Evolutionary conservation across 129 eudicot genomes (phyloP).

Genomic region (Flaveria bidentis): DNA sequence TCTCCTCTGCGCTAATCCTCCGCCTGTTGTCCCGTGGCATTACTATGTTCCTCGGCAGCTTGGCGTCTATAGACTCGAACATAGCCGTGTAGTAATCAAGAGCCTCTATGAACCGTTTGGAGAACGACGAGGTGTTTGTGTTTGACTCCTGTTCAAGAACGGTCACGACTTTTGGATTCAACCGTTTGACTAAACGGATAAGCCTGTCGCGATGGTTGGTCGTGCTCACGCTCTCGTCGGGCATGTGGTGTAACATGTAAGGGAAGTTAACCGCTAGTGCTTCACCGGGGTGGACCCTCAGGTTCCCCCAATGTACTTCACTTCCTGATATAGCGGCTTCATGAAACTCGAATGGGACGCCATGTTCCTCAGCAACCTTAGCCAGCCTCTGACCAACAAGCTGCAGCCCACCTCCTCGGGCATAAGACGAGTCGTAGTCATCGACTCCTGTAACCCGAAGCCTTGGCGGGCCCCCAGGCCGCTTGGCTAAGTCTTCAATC

Average conservation of each 20-base stretch:
- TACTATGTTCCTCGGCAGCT: constrained; percentile 34
- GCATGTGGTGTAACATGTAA: constrained; percentile 68
- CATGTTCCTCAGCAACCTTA: constrained; percentile 46
- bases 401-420: constrained; percentile 59
- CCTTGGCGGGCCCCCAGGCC: constrained; percentile 60
- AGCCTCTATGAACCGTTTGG: constrained; percentile 50
- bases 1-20: constrained; percentile 59
- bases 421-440: constrained; percentile 52
- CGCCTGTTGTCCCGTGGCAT: constrained; percentile 43
- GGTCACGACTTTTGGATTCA: constrained; percentile 50
- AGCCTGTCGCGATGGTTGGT: constrained; percentile 56
- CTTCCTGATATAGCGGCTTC: constrained; percentile 61
- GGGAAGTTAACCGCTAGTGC: constrained; percentile 61
- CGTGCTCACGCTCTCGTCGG: constrained; percentile 61
- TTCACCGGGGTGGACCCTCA: constrained; percentile 43
- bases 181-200: constrained; percentile 46
- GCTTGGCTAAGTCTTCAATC: constrained; percentile 40
- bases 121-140: constrained; percentile 54
- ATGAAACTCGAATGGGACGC: constrained; percentile 74
- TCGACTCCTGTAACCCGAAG: constrained; percentile 59
- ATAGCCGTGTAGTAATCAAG: constrained; percentile 57
- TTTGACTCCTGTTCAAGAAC: constrained; percentile 67
- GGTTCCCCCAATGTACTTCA: constrained; percentile 46
- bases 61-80: constrained; percentile 61
- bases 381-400: constrained; percentile 49